Percentiles rank a stretch among this genome's conserved stretches.
phyloP scores from a whole-genome alignment of 1,284 basidiomycete species.

The Leccinum solheimii region DNA sequence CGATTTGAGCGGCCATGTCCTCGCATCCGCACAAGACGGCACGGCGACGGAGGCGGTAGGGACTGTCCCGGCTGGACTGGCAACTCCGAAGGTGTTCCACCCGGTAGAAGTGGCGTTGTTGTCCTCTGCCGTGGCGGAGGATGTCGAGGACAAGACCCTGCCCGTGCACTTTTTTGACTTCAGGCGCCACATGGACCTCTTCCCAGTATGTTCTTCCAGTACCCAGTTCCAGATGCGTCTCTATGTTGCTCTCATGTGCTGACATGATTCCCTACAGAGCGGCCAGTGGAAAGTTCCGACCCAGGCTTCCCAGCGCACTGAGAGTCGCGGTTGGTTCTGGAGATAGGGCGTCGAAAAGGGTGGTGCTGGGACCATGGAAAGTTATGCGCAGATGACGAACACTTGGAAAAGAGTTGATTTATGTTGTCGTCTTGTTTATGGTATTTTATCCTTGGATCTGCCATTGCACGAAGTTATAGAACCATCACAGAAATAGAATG shows the following conservation, averaged over 20 bases:
- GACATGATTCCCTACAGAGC: not conserved
- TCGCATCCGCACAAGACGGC: constrained; percentile 23
- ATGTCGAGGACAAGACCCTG: constrained; percentile 13
- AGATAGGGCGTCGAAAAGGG: not conserved
- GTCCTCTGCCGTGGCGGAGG: constrained; percentile 24
- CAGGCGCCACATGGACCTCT: constrained; percentile 18
- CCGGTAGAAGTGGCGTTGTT: constrained; percentile 23
- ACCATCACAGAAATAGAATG: not conserved
- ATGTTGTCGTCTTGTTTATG: constrained; percentile 77
- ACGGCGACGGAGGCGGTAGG: too few species aligned
- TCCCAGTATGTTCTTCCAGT: constrained; percentile 16
- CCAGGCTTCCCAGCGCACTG: not conserved
- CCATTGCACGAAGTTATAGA: constrained; percentile 63
- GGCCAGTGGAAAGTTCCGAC: not conserved
- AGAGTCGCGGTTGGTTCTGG: not conserved
- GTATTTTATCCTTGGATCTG: constrained; percentile 48
- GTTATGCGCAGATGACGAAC: not conserved
- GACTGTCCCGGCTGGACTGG: constrained; percentile 2
- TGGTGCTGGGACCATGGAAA: not conserved
- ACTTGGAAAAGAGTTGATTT: constrained; percentile 2
- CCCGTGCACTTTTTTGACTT: constrained; percentile 26
- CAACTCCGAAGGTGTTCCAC: constrained; percentile 10
- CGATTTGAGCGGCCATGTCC: constrained; percentile 17
- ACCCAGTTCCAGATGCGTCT: not conserved
- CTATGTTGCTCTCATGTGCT: not conserved